Base-by-base conservation (phyloP, 202 grass and related monocot genomes). In the Musa balbisiana region DNA sequence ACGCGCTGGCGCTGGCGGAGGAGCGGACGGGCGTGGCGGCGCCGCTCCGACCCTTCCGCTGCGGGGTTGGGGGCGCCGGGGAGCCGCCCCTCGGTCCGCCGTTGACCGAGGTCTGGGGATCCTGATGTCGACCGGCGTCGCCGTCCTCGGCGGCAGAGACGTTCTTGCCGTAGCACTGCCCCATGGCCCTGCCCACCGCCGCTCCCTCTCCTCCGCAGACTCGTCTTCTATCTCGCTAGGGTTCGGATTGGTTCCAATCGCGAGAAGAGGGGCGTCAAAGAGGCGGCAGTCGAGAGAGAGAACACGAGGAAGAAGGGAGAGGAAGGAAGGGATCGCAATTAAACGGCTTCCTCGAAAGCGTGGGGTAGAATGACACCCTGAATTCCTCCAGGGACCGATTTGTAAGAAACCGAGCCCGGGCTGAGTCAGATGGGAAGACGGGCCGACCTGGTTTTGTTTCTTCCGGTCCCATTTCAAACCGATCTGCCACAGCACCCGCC, bases 141-240 rank as follows among this genome's bases (percentile, higher is more conserved):
- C 21, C 69, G 55, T 64, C 78, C 67, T 71, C 78, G 56, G 49
- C 69, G 78, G 73, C 56, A 54, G 78, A 14, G 67, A 80, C 58
- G 13, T 73, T 62, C 56, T 73, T 72, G 68, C 55, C 78, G 58
- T 80, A 73, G 58, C 78, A 80, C 78, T 73, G 78, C 2, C 78
- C 78, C 78, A 80, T 80, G 33, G 59, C 11, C 5, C 53, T 26
- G 33, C 33, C 14, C 1, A 15, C 52, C 50, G 19, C 71, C 22
- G 17, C 51, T 53, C 13, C 51, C 70, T 72, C 70, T 23, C 16
- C 15, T 58, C 51, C 51, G 22, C 11, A 33, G 50, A 50, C 43
- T 69, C 67, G 1, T 50, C 67, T 49, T 10, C 33, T 5, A 10
- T 12, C 17, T 51, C 20, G 65, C 19, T 51, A 51, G 67, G 25